phyloP scores from a whole-genome alignment of 2,329 filamentous ascomycete genomes.

The Botrytis pseudocinerea region DNA sequence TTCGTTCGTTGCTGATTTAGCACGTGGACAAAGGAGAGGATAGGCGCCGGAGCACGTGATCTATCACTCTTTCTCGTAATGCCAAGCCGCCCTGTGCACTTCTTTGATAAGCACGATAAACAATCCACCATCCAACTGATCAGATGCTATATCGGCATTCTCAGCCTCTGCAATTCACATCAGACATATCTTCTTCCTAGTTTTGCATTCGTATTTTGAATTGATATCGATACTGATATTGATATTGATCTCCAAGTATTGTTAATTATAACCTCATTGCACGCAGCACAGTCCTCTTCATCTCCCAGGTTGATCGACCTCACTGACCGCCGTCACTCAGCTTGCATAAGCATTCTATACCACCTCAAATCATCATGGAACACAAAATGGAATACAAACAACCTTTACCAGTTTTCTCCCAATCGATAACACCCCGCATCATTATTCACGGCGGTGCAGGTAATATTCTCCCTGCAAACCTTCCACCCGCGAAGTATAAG shows the following conservation, averaged over 20 bases:
- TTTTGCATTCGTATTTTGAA: neutral
- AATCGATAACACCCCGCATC: constrained; percentile 34
- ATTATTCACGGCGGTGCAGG: constrained; percentile 65
- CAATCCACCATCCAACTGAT: neutral
- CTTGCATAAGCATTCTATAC: neutral
- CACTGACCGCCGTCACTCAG: neutral
- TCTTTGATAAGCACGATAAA: constrained; percentile 1
- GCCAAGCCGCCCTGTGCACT: neutral
- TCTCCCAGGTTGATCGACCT: neutral
- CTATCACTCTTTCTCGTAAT: neutral
- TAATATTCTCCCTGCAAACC: constrained; percentile 61
- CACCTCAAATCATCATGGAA: constrained; percentile 15
- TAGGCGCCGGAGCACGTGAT: neutral
- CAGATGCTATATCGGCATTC: neutral
- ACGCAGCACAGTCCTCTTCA: neutral
- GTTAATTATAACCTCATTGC: neutral
- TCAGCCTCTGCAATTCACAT: neutral
- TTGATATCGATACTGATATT: neutral
- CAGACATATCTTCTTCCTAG: neutral
- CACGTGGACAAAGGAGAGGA: neutral
- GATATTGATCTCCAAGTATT: neutral
- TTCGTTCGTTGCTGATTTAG: neutral
- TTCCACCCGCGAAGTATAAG: constrained; percentile 58
- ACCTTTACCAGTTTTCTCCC: constrained; percentile 13
- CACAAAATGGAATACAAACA: constrained; percentile 31